Base-by-base conservation (phyloP, 495 filamentous ascomycete genomes). In the Delitschia confertaspora region DNA sequence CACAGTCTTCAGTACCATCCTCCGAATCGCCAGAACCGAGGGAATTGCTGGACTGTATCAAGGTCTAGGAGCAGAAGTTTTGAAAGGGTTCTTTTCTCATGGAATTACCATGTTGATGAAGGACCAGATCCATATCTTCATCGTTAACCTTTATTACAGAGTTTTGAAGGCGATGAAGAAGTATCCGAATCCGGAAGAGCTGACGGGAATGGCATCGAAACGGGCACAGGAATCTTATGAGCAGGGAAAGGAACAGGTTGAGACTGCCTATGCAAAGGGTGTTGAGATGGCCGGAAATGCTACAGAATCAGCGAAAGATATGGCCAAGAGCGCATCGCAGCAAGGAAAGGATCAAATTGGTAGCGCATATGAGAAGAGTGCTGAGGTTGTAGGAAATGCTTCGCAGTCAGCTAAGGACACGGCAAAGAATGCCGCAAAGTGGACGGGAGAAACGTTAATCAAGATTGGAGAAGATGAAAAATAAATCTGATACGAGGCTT, bases 51-150 rank as follows among this genome's bases (percentile, higher is more conserved):
- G 75, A 0, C 61, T 95, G 20, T 95, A 95, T 56, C 75, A 82
- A 14, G 89, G 88, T 9, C 63, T 94, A 0, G 65, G 65, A 4
- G 84, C 76, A 6, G 85, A 95, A 65, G 63, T 94, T 25, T 55
- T 89, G 4, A 91, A 85, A 57, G 83, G 82, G 0, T 93, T 95
- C 59, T 79, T 95, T 59, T 79, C 76, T 9, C 85, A 93, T 53
- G 88, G 87, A 1, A 75, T 85, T 19, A 87, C 86, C n/a, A 93
- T 93, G 85, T 62, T 93, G 35, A 74, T 83, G 20, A 95, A 95
- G 62, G 83, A 93, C 39, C 63, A 71, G 11, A 75, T 87, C n/a
- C 87, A 94, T 49, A 63, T 71, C n/a, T 51, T 77, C 13, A 75
- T 95, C 44, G 69, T 93, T 17, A 74, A 72, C 46, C 53, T 77